Conservation (phyloP, 352 stramenopile genomes). For the Phytopythium delawarense region DNA sequence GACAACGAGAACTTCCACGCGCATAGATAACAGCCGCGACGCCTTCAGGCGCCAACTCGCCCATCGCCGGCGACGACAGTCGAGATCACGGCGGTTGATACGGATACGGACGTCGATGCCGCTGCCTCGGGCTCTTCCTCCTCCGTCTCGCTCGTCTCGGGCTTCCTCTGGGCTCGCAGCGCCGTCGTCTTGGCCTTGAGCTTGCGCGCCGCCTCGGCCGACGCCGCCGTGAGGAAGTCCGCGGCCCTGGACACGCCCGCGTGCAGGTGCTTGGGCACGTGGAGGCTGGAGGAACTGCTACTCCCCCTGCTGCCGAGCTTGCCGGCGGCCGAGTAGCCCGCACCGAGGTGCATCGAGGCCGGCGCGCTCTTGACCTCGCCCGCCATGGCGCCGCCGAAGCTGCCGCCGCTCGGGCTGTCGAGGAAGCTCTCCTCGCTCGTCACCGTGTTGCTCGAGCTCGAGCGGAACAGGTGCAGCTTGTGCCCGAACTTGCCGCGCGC, state of each 20-base stretch:
- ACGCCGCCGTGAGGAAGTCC: slow-evolving; percentile 41
- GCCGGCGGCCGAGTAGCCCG: slow-evolving; percentile 5
- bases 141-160: slow-evolving; percentile 30
- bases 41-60: background rate
- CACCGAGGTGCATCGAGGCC: slow-evolving; percentile 9
- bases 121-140: slow-evolving; percentile 27
- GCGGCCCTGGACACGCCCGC: slow-evolving; percentile 44
- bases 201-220: slow-evolving; percentile 47
- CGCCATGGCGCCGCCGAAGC: background rate
- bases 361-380: slow-evolving; percentile 19
- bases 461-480: slow-evolving; percentile 36
- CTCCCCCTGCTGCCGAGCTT: slow-evolving; percentile 9
- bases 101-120: background rate
- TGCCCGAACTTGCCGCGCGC: slow-evolving; percentile 25
- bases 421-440: slow-evolving; percentile 50
- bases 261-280: slow-evolving; percentile 14
- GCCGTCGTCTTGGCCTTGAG: slow-evolving; percentile 29
- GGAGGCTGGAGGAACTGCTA: slow-evolving; percentile 21
- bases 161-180: slow-evolving; percentile 13
- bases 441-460: slow-evolving; percentile 43
- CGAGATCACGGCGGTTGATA: background rate
- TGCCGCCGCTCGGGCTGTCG: slow-evolving; percentile 18
- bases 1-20: background rate
- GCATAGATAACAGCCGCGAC: background rate
- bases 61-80: background rate